These are phyloP conservation scores for Cucumis variabilis DNA, from an alignment of 331 rosid species.

Conservation along the genomic window DNA sequence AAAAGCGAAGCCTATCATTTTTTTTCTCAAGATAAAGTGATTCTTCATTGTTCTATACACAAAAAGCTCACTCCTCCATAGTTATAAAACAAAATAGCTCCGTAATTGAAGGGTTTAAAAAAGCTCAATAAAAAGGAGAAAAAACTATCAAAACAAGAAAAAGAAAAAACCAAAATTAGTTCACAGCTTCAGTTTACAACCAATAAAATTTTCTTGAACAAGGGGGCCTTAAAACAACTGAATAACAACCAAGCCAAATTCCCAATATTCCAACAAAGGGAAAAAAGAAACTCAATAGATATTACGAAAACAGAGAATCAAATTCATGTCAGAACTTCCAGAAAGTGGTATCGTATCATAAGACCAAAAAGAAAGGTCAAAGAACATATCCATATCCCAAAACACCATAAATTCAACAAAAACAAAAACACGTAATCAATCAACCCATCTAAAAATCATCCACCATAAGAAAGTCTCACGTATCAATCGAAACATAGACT, in stretches of 20 bases:
- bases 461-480: background rate
- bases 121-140: conserved; percentile 5
- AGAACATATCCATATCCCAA: background rate
- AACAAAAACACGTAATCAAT: background rate
- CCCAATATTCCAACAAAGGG: conserved; percentile 5
- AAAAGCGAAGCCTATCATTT: conserved; percentile 18
- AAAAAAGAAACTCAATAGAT: background rate
- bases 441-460: background rate
- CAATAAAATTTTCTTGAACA: background rate
- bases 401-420: background rate
- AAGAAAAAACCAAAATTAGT: background rate
- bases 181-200: background rate
- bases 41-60: conserved; percentile 32
- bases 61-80: conserved; percentile 17
- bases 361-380: background rate
- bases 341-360: background rate
- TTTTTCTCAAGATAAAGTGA: conserved; percentile 13
- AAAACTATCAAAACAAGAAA: conserved; percentile 11
- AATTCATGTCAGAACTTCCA: background rate
- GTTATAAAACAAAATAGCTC: conserved; percentile 13
- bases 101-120: conserved; percentile 14
- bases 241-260: background rate
- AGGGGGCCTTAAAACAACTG: background rate
- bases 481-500: conserved; percentile 23
- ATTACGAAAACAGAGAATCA: background rate